Conservation (phyloP, 1,139 yeast genomes). For the Lipomyces yarrowii region DNA sequence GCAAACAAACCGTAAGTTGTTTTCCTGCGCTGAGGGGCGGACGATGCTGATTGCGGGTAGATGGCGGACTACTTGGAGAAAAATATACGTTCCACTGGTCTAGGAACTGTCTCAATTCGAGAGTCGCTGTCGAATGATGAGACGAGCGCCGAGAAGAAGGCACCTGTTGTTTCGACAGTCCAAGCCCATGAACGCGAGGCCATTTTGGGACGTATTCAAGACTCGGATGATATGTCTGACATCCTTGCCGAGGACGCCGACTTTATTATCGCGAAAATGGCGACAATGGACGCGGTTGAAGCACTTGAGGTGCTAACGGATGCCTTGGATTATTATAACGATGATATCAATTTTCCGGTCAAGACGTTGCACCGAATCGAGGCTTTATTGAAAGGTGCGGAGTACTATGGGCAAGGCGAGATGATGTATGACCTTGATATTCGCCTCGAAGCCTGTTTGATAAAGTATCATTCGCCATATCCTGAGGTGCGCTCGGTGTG, state of each 20-base stretch:
- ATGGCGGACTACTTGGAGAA: constrained; percentile 7
- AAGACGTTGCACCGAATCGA: constrained; percentile 40
- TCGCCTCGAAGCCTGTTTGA: constrained; percentile 10
- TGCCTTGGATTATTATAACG: constrained; percentile 48
- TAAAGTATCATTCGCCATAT: constrained; percentile 55
- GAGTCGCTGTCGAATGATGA: constrained; percentile 2
- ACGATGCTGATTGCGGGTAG: constrained; percentile 1
- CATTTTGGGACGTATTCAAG: constrained; percentile 24
- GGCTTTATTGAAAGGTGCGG: not conserved
- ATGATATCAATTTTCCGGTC: constrained; percentile 55
- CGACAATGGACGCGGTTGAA: constrained; percentile 5
- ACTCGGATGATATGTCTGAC: constrained; percentile 14
- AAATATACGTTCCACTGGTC: constrained; percentile 3
- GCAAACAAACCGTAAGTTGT: not conserved
- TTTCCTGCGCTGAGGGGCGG: not conserved
- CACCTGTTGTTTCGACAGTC: not conserved
- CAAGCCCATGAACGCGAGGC: constrained; percentile 2
- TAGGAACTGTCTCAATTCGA: not conserved
- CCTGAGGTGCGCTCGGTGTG: constrained; percentile 72
- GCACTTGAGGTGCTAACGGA: constrained; percentile 15
- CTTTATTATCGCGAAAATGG: constrained; percentile 11
- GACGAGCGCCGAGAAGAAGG: not conserved
- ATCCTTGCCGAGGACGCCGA: constrained; percentile 15
- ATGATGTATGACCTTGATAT: constrained; percentile 25
- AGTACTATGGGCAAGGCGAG: constrained; percentile 2